Conservation (phyloP, 805 yeast species). For the Metschnikowia hibisci region DNA sequence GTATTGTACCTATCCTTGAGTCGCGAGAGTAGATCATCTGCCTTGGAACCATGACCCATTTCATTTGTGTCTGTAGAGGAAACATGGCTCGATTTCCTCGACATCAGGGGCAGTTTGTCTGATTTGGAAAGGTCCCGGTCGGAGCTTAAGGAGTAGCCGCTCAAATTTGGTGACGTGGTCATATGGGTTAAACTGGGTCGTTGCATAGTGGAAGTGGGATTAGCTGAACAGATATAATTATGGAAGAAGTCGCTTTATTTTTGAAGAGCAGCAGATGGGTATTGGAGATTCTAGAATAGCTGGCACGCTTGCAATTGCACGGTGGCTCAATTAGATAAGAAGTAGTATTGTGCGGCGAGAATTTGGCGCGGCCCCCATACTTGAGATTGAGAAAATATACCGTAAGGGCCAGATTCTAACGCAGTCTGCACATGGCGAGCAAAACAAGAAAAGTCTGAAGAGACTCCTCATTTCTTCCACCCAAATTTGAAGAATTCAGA, state of each 20-base stretch:
- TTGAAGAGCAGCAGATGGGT: neutral
- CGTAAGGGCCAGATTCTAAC: neutral
- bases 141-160: slow-evolving; percentile 4
- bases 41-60: neutral
- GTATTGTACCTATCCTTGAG: slow-evolving; percentile 13
- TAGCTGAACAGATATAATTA: neutral
- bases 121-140: neutral
- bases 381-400: neutral
- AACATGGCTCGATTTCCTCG: neutral
- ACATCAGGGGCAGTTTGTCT: neutral
- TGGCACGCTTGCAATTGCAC: neutral
- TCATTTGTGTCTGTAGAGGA: neutral
- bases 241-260: neutral
- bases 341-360: slow-evolving; percentile 2
- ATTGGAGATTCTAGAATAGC: too few species aligned
- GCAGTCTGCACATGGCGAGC: neutral
- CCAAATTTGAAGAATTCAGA: too few species aligned
- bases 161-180: slow-evolving; percentile 16
- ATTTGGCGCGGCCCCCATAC: slow-evolving; percentile 3
- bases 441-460: too few species aligned
- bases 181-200: slow-evolving; percentile 13
- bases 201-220: slow-evolving; percentile 1
- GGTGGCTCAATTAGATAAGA: slow-evolving; percentile 2
- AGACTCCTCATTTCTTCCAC: too few species aligned
- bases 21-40: slow-evolving; percentile 10